phyloP scores from a whole-genome alignment of 306 rosid species.

The Dalbergia cultrata region DNA sequence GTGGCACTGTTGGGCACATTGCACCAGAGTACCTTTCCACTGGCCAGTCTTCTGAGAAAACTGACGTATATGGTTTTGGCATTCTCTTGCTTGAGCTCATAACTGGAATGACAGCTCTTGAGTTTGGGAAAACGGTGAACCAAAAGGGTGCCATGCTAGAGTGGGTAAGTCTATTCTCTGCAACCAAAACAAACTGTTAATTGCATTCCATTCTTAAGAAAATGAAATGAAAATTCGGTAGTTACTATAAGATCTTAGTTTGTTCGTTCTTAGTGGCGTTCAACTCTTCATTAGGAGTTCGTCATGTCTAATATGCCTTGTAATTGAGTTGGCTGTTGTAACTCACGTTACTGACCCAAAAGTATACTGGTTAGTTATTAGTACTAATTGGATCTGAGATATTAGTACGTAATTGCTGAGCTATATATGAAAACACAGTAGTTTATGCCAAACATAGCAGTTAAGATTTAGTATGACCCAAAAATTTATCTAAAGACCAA shows the following conservation, averaged over 20 bases:
- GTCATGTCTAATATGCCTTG: background rate
- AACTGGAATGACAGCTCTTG: slow-evolving; percentile 95
- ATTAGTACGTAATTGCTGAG: background rate
- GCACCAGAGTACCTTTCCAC: slow-evolving; percentile 99
- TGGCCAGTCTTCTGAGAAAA: slow-evolving; percentile 98
- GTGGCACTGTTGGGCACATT: slow-evolving; percentile 98
- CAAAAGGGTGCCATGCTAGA: slow-evolving; percentile 96
- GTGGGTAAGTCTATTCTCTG: slow-evolving; percentile 75
- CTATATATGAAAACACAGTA: background rate
- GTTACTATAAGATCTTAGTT: slow-evolving; percentile 19
- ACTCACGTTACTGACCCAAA: background rate
- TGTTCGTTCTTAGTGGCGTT: background rate
- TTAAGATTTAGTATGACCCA: background rate
- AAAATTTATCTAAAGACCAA: too few relatives aligned
- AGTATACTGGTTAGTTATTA: too few relatives aligned
- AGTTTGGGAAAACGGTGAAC: slow-evolving; percentile 87
- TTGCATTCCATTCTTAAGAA: slow-evolving; percentile 19
- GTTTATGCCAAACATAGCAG: background rate
- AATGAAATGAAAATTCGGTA: slow-evolving; percentile 15
- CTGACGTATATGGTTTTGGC: slow-evolving; percentile 96
- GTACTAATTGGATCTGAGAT: background rate
- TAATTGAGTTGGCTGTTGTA: background rate
- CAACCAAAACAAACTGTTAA: slow-evolving; percentile 14
- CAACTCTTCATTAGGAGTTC: slow-evolving; percentile 3
- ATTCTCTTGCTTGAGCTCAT: slow-evolving; percentile 94